These are phyloP conservation scores for Pseudogymnoascus sp. DNA, from an alignment of 2,329 filamentous ascomycete species.

Conservation along the genomic window DNA sequence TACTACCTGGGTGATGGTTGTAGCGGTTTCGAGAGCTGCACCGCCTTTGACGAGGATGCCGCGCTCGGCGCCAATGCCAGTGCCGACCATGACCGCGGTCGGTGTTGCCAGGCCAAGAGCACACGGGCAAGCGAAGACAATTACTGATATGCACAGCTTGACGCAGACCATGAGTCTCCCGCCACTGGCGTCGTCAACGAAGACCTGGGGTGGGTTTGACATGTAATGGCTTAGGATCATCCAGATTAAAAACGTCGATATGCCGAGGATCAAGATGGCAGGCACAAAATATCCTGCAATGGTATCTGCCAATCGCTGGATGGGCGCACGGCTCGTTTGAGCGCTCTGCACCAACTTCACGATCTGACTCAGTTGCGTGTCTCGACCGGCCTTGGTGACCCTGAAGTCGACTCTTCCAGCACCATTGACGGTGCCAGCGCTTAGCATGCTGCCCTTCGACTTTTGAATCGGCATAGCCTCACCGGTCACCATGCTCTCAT, in stretches of 20 bases:
- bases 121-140: constrained; percentile 96
- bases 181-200: constrained; percentile 69
- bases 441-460: constrained; percentile 66
- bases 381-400: constrained; percentile 83
- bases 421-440: constrained; percentile 93
- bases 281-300: constrained; percentile 94
- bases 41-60: constrained; percentile 98
- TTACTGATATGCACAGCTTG: constrained; percentile 95
- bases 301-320: constrained; percentile 83
- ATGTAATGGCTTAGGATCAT: constrained; percentile 90
- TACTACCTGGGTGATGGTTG: constrained; percentile 81
- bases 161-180: constrained; percentile 94
- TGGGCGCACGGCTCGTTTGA: constrained; percentile 87
- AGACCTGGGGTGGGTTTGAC: constrained; percentile 77
- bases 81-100: constrained; percentile 97
- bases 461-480: constrained; percentile 95
- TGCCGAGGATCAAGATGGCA: constrained; percentile 72
- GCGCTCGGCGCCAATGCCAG: constrained; percentile 89
- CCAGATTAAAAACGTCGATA: constrained; percentile 82
- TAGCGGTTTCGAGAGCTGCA: constrained; percentile 81
- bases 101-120: constrained; percentile 93
- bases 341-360: constrained; percentile 97
- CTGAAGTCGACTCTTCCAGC: constrained; percentile 86
- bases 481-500: constrained; percentile 98
- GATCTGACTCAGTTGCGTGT: constrained; percentile 96